Evolutionary conservation across 75 land plant genomes (phyloP).

Genomic region (Pseudotsuga menziesii): DNA sequence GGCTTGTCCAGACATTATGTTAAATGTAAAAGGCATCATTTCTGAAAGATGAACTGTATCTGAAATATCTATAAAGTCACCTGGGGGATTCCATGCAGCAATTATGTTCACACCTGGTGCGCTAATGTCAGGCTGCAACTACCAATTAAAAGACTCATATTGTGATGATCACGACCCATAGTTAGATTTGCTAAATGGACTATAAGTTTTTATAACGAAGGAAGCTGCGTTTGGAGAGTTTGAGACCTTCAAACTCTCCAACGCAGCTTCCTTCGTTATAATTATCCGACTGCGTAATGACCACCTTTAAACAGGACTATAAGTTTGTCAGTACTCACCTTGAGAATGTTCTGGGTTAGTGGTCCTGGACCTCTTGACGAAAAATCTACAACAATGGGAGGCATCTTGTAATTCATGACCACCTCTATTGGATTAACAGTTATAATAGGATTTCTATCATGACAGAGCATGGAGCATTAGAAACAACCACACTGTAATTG

Average conservation of each 20-base stretch:
- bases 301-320: too few relatives aligned
- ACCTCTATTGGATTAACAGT: slow-evolving; percentile 44
- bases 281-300: too few relatives aligned
- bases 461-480: too few relatives aligned
- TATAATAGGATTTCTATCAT: slow-evolving; percentile 49
- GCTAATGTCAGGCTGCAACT: slow-evolving; percentile 60
- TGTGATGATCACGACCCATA: too few relatives aligned
- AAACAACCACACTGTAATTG: too few relatives aligned
- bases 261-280: too few relatives aligned
- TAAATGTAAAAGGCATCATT: slow-evolving; percentile 21
- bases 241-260: too few relatives aligned
- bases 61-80: slow-evolving; percentile 13
- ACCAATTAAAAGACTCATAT: not conserved
- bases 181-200: too few relatives aligned
- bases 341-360: slow-evolving; percentile 47
- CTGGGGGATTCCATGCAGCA: slow-evolving; percentile 25
- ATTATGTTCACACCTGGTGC: slow-evolving; percentile 61
- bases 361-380: slow-evolving; percentile 70
- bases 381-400: slow-evolving; percentile 59
- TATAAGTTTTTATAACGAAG: too few relatives aligned
- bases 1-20: slow-evolving; percentile 69
- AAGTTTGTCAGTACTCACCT: slow-evolving; percentile 27
- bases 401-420: slow-evolving; percentile 38
- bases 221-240: too few relatives aligned
- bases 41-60: slow-evolving; percentile 1